Base-by-base conservation (phyloP, 495 filamentous ascomycete genomes). In the Aspergillus haitiensis region DNA sequence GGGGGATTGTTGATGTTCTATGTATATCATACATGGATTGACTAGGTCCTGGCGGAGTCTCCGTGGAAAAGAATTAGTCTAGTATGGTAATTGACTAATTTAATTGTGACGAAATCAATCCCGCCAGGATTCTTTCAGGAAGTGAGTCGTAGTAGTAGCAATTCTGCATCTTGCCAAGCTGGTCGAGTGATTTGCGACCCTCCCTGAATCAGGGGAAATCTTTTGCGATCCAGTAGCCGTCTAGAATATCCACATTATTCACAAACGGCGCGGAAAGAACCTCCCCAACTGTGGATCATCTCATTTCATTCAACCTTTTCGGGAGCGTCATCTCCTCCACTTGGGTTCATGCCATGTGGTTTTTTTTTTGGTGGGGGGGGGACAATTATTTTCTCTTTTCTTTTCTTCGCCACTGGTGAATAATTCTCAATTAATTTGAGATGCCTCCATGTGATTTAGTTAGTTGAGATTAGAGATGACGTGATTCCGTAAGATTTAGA, bases 201-300 rank as follows among this genome's bases (percentile, higher is more conserved):
- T 48, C 59, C 33, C 45, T 39, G 59, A 61, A 56, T 52, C 59
- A 62, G 52, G 53, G 54, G 50, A 56, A 52, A 45, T 53, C 47
- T 58, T 21, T 50, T 54, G 58, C 15, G 16, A 40, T 54, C 58
- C 58, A 60, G 58, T 55, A 18, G 52, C 21, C 21, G 31, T 37
- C 11, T 33, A 5, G 31, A n/a, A 10, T 50, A 36, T 35, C 47
- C 55, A 52, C 50, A 21, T 61, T 27, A 27, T 27, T 27, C 42
- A 52, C 55, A 60, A 67, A 67, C 64, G 64, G 62, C 50, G 59
- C 56, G 56, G 59, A 67, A 61, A 60, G 59, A 67, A 61, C 57
- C 40, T 36, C 58, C 13, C 53, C 60, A 49, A 59, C 58, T 59
- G 65, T 64, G 65, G 65, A 46, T 54, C 27, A 60, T 56, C 54